phyloP scores from a whole-genome alignment of 164 flowering plant genomes.

The Malania oleifera region DNA sequence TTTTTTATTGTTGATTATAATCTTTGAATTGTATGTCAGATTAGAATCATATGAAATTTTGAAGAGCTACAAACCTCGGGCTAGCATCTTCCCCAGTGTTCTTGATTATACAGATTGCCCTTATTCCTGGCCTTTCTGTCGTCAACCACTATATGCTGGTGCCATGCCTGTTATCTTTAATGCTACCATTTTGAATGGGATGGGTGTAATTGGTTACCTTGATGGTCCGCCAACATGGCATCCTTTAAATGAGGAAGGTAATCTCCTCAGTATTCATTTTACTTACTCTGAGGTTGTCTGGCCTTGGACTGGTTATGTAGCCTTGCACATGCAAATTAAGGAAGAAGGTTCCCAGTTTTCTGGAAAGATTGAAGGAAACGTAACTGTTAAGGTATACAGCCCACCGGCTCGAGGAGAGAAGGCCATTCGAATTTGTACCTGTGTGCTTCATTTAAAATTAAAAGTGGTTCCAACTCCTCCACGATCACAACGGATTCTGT shows the following conservation, averaged over 20 bases:
- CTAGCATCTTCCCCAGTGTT: slow-evolving; percentile 87
- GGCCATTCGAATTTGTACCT: slow-evolving; percentile 48
- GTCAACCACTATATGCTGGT: slow-evolving; percentile 96
- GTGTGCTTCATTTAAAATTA: slow-evolving; percentile 77
- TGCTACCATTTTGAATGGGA: slow-evolving; percentile 90
- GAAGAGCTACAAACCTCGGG: slow-evolving; percentile 80
- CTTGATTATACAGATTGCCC: slow-evolving; percentile 92
- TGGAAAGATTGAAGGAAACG: slow-evolving; percentile 89
- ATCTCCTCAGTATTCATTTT: slow-evolving; percentile 82
- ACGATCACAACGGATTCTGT: slow-evolving; percentile 69
- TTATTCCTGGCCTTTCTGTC: slow-evolving; percentile 98
- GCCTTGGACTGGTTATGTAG: slow-evolving; percentile 99
- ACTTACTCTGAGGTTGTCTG: slow-evolving; percentile 84
- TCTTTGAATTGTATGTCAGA: slow-evolving; percentile 37
- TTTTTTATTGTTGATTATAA: slow-evolving; percentile 6
- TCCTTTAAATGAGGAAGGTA: slow-evolving; percentile 77
- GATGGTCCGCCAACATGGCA: slow-evolving; percentile 80
- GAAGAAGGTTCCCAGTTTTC: slow-evolving; percentile 88
- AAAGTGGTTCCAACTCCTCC: slow-evolving; percentile 87
- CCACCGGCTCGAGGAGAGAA: slow-evolving; percentile 77
- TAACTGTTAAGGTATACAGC: slow-evolving; percentile 69
- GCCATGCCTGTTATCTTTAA: slow-evolving; percentile 99
- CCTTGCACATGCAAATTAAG: slow-evolving; percentile 93
- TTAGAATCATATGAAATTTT: slow-evolving; percentile 88
- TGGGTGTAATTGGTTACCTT: slow-evolving; percentile 93